Conservation (phyloP, 2,329 filamentous ascomycete species). For the Penicillium frequentans region DNA sequence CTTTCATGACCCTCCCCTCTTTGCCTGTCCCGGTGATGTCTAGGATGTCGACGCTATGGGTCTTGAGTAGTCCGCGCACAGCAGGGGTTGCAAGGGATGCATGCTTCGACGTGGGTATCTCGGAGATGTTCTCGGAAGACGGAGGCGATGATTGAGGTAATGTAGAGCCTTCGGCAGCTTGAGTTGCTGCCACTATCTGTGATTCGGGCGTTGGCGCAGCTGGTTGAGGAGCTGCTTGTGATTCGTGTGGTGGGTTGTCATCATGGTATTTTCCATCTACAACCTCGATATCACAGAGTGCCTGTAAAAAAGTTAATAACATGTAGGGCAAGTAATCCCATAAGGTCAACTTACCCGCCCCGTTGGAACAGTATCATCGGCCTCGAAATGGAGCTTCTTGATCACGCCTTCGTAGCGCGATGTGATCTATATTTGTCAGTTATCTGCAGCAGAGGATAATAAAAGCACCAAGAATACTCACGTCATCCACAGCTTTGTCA, state of each 20-base stretch:
- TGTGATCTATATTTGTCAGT: constrained; percentile 71
- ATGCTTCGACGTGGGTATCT: constrained; percentile 55
- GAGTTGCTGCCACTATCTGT: constrained; percentile 7
- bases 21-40: constrained; percentile 82
- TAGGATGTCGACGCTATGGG: constrained; percentile 73
- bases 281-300: constrained; percentile 93
- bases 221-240: constrained; percentile 29
- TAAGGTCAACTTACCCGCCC: constrained; percentile 58
- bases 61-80: constrained; percentile 82
- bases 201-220: constrained; percentile 18
- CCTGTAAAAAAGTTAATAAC: constrained; percentile 47
- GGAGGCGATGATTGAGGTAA: constrained; percentile 10
- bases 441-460: background rate
- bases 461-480: constrained; percentile 27
- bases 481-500: constrained; percentile 78
- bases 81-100: constrained; percentile 84
- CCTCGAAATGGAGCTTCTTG: constrained; percentile 93
- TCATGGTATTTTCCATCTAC: constrained; percentile 70
- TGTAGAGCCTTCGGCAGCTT: constrained; percentile 13
- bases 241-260: constrained; percentile 43
- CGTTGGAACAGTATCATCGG: constrained; percentile 93
- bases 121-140: constrained; percentile 3
- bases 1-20: constrained; percentile 88
- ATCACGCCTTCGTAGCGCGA: constrained; percentile 93
- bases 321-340: background rate